Conservation (phyloP, 305 asterid species). For the Fraxinus paxiana region DNA sequence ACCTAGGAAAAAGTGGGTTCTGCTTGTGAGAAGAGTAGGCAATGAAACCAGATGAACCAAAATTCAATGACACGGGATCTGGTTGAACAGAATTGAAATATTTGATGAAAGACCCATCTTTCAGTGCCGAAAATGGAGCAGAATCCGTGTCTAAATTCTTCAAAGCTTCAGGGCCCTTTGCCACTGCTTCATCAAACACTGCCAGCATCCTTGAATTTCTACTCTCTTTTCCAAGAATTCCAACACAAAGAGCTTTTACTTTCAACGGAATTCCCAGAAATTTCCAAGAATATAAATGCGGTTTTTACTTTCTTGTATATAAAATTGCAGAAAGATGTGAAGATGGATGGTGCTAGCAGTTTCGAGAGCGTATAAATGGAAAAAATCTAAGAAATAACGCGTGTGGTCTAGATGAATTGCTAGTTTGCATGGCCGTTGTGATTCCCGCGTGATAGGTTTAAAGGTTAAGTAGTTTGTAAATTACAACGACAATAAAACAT, state of each 20-base stretch:
- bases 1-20: background rate
- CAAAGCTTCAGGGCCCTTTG: background rate
- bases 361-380: background rate
- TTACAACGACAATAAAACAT: too few species aligned
- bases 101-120: background rate
- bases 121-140: background rate
- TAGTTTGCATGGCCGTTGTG: background rate
- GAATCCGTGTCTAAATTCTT: background rate
- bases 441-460: background rate
- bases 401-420: background rate
- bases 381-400: background rate
- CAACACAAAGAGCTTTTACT: background rate
- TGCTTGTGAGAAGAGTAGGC: background rate
- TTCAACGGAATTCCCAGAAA: background rate
- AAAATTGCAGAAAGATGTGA: background rate
- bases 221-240: background rate
- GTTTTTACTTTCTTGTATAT: background rate
- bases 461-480: background rate
- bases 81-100: constrained; percentile 2
- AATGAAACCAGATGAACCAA: background rate
- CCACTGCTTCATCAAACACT: constrained; percentile 12
- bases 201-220: constrained; percentile 1
- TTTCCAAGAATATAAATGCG: background rate
- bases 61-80: background rate
- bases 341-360: background rate